A percentile compares a stretch with the other conserved stretches of the same genome.
These are phyloP conservation scores for Gymnopilus junonius DNA, from an alignment of 768 basidiomycete genomes.

Conservation along the genomic window DNA sequence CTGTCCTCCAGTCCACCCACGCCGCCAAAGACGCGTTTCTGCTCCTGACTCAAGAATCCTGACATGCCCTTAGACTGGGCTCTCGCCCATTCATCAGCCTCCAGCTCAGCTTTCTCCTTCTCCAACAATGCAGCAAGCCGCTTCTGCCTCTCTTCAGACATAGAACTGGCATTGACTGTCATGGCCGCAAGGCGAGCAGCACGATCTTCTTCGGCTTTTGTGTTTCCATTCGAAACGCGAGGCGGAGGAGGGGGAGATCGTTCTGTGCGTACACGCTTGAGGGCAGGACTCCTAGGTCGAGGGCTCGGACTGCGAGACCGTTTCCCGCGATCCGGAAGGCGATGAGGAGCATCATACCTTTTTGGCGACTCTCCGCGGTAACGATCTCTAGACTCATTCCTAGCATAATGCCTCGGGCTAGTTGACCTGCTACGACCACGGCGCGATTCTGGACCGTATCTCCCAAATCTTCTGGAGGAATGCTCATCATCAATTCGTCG, in stretches of 20 bases:
- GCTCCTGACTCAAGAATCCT: constrained; percentile 79
- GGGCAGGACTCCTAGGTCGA: constrained; percentile 30
- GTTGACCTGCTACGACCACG: constrained; percentile 33
- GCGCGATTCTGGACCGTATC: constrained; percentile 39
- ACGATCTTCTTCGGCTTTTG: constrained; percentile 53
- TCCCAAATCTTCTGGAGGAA: constrained; percentile 21
- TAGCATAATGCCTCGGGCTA: constrained; percentile 31
- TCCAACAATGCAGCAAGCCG: constrained; percentile 70
- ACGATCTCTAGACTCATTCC: constrained; percentile 30
- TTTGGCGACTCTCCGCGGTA: constrained; percentile 45
- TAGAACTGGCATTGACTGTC: constrained; percentile 69
- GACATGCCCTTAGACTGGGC: constrained; percentile 79
- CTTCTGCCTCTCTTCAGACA: constrained; percentile 72
- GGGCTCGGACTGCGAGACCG: constrained; percentile 43
- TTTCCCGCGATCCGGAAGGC: constrained; percentile 37
- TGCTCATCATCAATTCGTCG: constrained; percentile 35
- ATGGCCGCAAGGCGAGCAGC: constrained; percentile 91
- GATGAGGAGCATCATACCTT: constrained; percentile 32
- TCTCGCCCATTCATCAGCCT: constrained; percentile 69
- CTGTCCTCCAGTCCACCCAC: constrained; percentile 79
- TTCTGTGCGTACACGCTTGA: constrained; percentile 58
- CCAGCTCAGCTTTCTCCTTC: constrained; percentile 79
- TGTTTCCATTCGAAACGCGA: constrained; percentile 10
- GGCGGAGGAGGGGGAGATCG: constrained; percentile 41
- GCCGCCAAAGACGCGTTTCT: constrained; percentile 85